Conservation (phyloP, 805 yeast genomes). For the Kregervanrija delftensis region DNA sequence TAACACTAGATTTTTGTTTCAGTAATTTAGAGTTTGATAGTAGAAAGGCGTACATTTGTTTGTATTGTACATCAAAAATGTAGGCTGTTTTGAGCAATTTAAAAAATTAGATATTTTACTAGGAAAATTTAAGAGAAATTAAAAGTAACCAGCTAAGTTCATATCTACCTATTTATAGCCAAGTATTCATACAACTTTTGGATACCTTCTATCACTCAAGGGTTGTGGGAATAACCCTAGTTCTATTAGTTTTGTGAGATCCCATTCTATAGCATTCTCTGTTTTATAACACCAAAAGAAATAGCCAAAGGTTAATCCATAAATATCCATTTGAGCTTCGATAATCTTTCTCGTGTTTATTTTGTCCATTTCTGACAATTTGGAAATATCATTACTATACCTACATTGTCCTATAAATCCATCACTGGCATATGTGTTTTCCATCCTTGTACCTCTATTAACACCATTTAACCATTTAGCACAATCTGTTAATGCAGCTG, state of each 20-base stretch:
- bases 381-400: conserved; percentile 27
- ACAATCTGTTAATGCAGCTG: conserved; percentile 67
- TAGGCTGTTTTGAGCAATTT: background rate
- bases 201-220: conserved; percentile 54
- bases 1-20: conserved; percentile 27
- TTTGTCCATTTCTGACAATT: conserved; percentile 39
- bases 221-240: conserved; percentile 58
- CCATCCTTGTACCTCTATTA: conserved; percentile 59
- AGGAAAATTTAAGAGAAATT: too few species aligned
- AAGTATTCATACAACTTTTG: conserved; percentile 42
- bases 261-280: conserved; percentile 64
- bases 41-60: conserved; percentile 28
- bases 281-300: conserved; percentile 70
- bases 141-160: too few species aligned
- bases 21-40: conserved; percentile 34
- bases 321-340: conserved; percentile 56
- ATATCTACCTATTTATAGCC: background rate
- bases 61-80: background rate
- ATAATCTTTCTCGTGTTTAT: conserved; percentile 44
- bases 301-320: conserved; percentile 45
- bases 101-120: too few species aligned
- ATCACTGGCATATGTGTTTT: conserved; percentile 43
- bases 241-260: conserved; percentile 42
- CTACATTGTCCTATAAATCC: conserved; percentile 49
- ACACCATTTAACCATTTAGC: conserved; percentile 66